Evolutionary conservation across 768 basidiomycete species (phyloP).

Genomic region (Termitomyces sp.): DNA sequence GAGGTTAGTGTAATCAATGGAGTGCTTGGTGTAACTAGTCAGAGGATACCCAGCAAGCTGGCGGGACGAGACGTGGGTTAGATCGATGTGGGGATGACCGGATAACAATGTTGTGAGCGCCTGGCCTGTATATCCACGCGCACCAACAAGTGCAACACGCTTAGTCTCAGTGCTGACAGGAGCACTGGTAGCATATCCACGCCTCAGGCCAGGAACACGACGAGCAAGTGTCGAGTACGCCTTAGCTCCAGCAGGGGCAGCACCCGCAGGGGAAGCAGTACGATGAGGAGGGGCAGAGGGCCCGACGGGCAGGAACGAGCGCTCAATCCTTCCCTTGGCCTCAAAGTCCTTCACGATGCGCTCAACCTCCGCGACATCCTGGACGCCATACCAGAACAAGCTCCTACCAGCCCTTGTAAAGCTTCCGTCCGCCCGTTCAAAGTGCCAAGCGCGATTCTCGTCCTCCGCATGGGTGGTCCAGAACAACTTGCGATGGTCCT

Average conservation of each 20-base stretch:
- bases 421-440: conserved; percentile 95
- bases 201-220: conserved; percentile 43
- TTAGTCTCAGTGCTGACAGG: conserved; percentile 59
- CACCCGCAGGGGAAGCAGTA: conserved; percentile 16
- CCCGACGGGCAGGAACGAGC: conserved; percentile 87
- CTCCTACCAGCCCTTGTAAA: conserved; percentile 93
- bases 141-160: conserved; percentile 91
- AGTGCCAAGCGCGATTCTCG: conserved; percentile 98
- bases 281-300: conserved; percentile 61
- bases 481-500: conserved; percentile 90
- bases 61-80: conserved; percentile 95
- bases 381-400: conserved; percentile 97
- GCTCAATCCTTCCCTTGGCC: conserved; percentile 75
- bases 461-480: conserved; percentile 98
- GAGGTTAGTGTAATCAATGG: conserved; percentile 77
- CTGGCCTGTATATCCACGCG: conserved; percentile 93
- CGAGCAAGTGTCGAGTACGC: conserved; percentile 57
- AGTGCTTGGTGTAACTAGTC: conserved; percentile 73
- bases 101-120: conserved; percentile 85
- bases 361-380: conserved; percentile 90
- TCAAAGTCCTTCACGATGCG: conserved; percentile 71
- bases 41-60: conserved; percentile 83
- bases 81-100: conserved; percentile 79
- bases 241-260: conserved; percentile 36
- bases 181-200: conserved; percentile 79